Evolutionary conservation across 2,329 filamentous ascomycete species (phyloP), one percentile per base, ranked within the genome.

Genomic region (Hymenoscyphus repandus): DNA sequence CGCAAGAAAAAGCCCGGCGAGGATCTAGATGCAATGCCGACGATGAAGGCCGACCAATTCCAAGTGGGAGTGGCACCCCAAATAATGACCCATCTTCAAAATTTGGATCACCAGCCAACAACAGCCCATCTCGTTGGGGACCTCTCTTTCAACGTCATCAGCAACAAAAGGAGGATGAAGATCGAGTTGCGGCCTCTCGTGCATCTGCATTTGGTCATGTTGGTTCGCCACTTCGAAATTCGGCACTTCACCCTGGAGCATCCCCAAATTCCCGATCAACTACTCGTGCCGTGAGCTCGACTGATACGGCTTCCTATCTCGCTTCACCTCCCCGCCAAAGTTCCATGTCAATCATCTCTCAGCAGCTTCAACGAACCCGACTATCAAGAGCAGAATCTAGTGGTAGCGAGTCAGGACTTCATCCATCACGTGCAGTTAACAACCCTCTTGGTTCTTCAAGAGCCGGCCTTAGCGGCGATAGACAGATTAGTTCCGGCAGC

Each of bases 141-240:
- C 73, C 79, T 6, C 66, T 81, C 17, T 83, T 82, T 66, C 77
- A 81, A 59, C 74, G 79, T 34, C 78, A 80, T 66, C 77, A 81
- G 59, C 74, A 78, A 47, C 57, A 62, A 52, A 63, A 64, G 45
- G 80, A 83, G 43, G 79, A 83, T 43, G 64, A 67, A 53, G 63
- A 66, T 31, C 57, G 55, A 20, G 74, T 76, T 45, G 67, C 66
- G 18, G 60, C 69, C 62, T 64, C 58, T 62, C 67, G 50, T 6
- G 67, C 70, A 3, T 83, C 80, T n/a, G 78, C 73, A 3, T 85
- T 85, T 62, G 82, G 82, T 6, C 82, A 85, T 57, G 82, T 85
- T 33, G 82, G 82, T 17, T 84, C 80, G 55, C 82, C 82, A 13
- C 70, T 85, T 51, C 77, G 82, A 15, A 84, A 83, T 64, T 84